Evolutionary conservation across 192 early-diverging fungal species (phyloP).

Genomic region (Rhizoclosmatium sp.): DNA sequence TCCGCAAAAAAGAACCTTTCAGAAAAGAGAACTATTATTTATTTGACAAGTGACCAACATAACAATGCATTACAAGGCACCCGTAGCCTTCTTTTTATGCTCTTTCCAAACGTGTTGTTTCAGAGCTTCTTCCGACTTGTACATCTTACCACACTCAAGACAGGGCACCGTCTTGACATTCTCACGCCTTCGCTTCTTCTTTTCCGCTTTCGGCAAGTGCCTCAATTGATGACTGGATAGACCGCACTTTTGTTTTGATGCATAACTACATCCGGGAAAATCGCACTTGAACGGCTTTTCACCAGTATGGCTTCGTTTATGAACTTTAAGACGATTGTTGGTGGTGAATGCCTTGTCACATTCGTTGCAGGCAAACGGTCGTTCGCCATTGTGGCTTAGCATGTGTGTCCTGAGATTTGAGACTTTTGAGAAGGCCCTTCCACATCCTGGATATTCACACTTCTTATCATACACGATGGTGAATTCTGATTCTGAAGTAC

Average conservation of each 20-base stretch:
- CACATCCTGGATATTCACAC: neutral
- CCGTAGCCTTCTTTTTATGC: neutral
- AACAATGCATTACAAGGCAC: too few relatives aligned
- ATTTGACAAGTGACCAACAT: too few relatives aligned
- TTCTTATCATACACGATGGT: too few relatives aligned
- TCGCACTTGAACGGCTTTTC: constrained; percentile 18
- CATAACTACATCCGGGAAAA: neutral
- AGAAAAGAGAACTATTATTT: too few relatives aligned
- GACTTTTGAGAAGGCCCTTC: neutral
- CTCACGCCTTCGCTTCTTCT: neutral
- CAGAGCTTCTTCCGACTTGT: neutral
- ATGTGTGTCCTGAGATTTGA: neutral
- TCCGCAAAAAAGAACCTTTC: too few relatives aligned
- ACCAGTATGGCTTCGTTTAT: neutral
- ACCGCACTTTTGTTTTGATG: neutral
- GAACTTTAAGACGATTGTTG: constrained; percentile 9
- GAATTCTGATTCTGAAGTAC: too few relatives aligned
- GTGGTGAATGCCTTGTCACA: constrained; percentile 6
- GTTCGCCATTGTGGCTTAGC: constrained; percentile 1
- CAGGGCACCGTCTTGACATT: neutral
- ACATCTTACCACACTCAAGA: neutral
- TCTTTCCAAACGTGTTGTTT: neutral
- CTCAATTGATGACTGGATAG: neutral
- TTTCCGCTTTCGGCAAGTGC: constrained; percentile 1
- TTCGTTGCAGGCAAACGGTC: neutral